A percentile compares a stretch with the other conserved stretches of the same genome.
Conservation (phyloP, 345 rosid genomes). For the Citrus mangshanensis region DNA sequence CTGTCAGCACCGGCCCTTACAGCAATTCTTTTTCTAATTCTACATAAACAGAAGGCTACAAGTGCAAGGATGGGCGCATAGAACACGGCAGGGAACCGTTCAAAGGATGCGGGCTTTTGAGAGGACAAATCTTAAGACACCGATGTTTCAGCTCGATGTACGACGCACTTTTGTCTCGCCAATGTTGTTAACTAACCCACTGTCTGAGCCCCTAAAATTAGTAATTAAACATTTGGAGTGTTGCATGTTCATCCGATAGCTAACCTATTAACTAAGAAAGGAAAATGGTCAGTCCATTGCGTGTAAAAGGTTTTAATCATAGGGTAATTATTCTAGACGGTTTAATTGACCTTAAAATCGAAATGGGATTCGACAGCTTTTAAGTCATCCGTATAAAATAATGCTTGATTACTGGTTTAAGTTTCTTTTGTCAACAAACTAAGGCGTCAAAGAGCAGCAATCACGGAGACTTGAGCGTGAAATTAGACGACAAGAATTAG, state of each 20-base stretch:
- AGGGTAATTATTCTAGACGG: not conserved
- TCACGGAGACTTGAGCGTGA: slow-evolving; percentile 34
- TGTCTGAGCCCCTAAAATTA: no score
- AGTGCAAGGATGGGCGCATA: not conserved
- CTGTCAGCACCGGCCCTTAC: no score
- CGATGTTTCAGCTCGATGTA: no score
- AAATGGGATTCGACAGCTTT: not conserved
- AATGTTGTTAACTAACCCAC: no score
- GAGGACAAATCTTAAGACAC: not conserved
- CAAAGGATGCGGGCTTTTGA: slow-evolving; percentile 18
- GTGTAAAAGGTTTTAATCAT: not conserved
- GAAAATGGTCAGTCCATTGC: no score
- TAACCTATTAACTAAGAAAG: no score
- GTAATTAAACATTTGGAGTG: no score
- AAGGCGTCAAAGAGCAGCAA: slow-evolving; percentile 17
- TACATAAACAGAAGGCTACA: not conserved
- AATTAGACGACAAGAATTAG: slow-evolving; percentile 33
- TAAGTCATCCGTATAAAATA: not conserved
- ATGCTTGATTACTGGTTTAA: not conserved
- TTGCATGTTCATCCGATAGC: no score
- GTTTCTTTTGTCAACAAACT: not conserved
- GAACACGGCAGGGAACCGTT: slow-evolving; percentile 10
- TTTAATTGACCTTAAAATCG: not conserved
- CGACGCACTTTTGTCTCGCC: no score
- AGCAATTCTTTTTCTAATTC: no score